A percentile compares a stretch with the other conserved stretches of the same genome.
These are phyloP conservation scores for Polytrichum formosum DNA, from an alignment of 225 moss, liverwort and hornwort genomes.

Conservation along the genomic window DNA sequence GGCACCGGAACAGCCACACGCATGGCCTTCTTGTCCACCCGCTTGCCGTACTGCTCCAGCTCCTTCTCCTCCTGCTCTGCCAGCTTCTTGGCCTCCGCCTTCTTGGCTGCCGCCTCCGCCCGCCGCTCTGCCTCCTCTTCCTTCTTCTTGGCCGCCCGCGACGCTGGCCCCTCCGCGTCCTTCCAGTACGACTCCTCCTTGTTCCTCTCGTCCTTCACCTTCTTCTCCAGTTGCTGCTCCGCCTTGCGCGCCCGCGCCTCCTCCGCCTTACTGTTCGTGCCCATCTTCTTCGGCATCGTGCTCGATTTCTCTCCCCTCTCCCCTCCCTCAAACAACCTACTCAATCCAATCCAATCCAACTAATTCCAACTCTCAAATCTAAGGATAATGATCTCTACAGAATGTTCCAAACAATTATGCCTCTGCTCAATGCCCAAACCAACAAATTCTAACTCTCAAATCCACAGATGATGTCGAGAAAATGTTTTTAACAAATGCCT, in stretches of 20 bases:
- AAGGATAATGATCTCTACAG: too few relatives aligned
- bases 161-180: slow-evolving; percentile 76
- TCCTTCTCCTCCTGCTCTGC: slow-evolving; percentile 84
- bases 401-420: too few relatives aligned
- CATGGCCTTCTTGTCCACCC: slow-evolving; percentile 69
- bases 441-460: too few relatives aligned
- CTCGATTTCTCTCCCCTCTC: not conserved
- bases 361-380: too few relatives aligned
- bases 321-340: too few relatives aligned
- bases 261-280: slow-evolving; percentile 88
- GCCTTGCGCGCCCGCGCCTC: slow-evolving; percentile 87
- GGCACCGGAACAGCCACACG: slow-evolving; percentile 72
- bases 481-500: too few relatives aligned
- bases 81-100: slow-evolving; percentile 88
- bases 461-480: too few relatives aligned
- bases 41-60: slow-evolving; percentile 67
- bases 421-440: too few relatives aligned
- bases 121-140: slow-evolving; percentile 88
- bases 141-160: slow-evolving; percentile 74
- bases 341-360: too few relatives aligned
- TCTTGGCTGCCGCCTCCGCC: slow-evolving; percentile 77
- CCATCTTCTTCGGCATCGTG: slow-evolving; percentile 97
- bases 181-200: slow-evolving; percentile 83
- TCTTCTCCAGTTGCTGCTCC: slow-evolving; percentile 70
- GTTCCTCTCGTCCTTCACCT: slow-evolving; percentile 51